Percentiles rank a stretch among this genome's conserved stretches.
Evolutionary conservation across 106 monocot genomes (phyloP).

Genomic region (Dioscorea alata): DNA sequence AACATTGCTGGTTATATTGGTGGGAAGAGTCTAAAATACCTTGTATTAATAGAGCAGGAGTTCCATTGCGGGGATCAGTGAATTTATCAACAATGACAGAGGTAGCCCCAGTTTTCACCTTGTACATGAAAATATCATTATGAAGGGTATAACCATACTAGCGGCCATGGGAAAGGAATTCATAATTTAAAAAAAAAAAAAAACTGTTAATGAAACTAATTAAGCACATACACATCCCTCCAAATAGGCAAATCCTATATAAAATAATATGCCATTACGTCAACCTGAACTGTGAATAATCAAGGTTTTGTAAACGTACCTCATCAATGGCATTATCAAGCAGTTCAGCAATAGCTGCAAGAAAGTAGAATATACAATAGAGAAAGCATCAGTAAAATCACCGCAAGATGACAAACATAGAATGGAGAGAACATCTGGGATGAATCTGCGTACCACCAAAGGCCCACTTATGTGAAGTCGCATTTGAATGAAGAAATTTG

Average conservation of each 20-base stretch:
- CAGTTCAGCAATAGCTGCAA: slow-evolving; percentile 89
- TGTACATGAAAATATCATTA: not conserved
- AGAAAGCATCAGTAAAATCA: not conserved
- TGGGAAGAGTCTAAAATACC: slow-evolving; percentile 29
- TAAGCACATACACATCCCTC: not conserved
- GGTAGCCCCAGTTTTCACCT: slow-evolving; percentile 82
- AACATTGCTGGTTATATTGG: not conserved
- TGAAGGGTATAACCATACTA: not conserved
- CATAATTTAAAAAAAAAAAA: not conserved
- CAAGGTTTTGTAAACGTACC: slow-evolving; percentile 27
- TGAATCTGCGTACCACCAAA: slow-evolving; percentile 68
- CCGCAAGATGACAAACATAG: not conserved
- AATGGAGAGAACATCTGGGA: not conserved
- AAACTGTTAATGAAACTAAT: not conserved
- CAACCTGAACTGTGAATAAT: not conserved
- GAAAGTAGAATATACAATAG: not conserved
- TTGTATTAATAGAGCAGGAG: slow-evolving; percentile 61
- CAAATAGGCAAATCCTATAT: not conserved
- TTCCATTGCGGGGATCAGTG: slow-evolving; percentile 22
- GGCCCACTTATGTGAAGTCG: slow-evolving; percentile 97
- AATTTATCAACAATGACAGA: slow-evolving; percentile 61
- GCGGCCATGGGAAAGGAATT: too few relatives aligned
- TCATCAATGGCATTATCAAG: slow-evolving; percentile 97
- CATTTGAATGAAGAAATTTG: slow-evolving; percentile 97
- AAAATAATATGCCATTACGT: not conserved